Evolutionary conservation across 73 alveolate genomes (phyloP).

Genomic region (Paramecium octaurelia): DNA sequence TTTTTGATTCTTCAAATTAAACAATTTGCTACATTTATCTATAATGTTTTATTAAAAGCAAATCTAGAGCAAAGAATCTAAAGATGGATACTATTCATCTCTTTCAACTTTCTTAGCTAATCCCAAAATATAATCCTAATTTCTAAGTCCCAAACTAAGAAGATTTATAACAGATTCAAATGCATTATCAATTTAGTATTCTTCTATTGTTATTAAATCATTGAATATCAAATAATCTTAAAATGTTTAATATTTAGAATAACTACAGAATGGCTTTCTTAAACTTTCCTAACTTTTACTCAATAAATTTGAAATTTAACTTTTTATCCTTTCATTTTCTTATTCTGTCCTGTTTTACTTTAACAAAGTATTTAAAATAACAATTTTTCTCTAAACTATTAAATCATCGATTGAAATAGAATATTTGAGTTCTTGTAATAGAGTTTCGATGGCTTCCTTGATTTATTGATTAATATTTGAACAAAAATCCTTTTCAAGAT

Average conservation of each 20-base stretch:
- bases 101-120: not conserved
- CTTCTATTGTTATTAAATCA: not conserved
- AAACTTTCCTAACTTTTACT: not conserved
- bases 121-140: not conserved
- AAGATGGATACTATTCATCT: not conserved
- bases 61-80: not conserved
- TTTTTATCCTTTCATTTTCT: not conserved
- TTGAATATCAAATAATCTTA: not conserved
- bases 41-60: not conserved
- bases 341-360: not conserved
- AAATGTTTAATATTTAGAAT: not conserved
- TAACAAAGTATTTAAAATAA: not conserved
- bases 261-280: not conserved
- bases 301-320: not conserved
- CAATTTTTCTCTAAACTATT: not conserved
- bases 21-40: not conserved
- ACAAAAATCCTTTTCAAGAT: not conserved
- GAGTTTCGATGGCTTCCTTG: not conserved
- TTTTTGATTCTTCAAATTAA: not conserved
- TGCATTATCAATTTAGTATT: not conserved
- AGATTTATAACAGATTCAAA: not conserved
- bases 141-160: not conserved
- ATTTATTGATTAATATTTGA: not conserved
- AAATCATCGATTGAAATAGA: not conserved
- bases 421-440: not conserved